Conservation (phyloP, 1,139 yeast species). For the Suhomyces bolitotheri region DNA sequence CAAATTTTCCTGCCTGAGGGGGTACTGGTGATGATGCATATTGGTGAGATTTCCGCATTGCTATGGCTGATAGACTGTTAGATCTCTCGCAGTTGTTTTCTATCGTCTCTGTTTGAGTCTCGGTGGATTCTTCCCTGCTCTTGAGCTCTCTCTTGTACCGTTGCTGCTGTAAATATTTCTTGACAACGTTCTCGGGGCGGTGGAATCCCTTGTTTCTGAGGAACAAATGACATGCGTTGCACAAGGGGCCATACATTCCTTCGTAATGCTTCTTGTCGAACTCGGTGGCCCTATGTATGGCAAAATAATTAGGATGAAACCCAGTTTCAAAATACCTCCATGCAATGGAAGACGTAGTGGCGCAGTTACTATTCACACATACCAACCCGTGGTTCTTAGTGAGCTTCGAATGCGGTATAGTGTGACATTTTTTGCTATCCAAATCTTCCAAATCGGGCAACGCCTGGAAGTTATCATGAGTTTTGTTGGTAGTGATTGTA, state of each 20-base stretch:
- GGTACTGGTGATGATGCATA: constrained; percentile 28
- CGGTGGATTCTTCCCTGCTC: constrained; percentile 24
- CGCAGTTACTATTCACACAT: constrained; percentile 48
- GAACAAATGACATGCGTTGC: constrained; percentile 52
- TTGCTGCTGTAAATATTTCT: constrained; percentile 50
- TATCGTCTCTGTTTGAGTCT: constrained; percentile 1
- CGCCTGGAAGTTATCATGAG: constrained; percentile 32
- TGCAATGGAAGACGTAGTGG: constrained; percentile 40
- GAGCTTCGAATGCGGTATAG: constrained; percentile 40
- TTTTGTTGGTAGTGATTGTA: constrained; percentile 13
- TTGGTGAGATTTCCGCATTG: constrained; percentile 22
- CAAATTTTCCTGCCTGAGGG: constrained; percentile 31
- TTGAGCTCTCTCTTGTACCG: constrained; percentile 40
- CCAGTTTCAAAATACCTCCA: constrained; percentile 52
- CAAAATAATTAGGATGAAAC: constrained; percentile 41
- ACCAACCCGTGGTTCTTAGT: constrained; percentile 43
- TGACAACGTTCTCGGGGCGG: constrained; percentile 52
- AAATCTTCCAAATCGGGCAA: constrained; percentile 48
- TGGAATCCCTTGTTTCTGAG: constrained; percentile 52
- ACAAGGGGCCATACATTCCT: constrained; percentile 53
- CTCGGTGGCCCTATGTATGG: constrained; percentile 39
- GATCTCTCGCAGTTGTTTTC: constrained; percentile 13
- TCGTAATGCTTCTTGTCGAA: constrained; percentile 46
- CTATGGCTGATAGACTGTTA: constrained; percentile 21
- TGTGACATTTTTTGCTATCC: constrained; percentile 47